phyloP scores from a whole-genome alignment of 2,329 filamentous ascomycete species.

The Fusarium sp. region DNA sequence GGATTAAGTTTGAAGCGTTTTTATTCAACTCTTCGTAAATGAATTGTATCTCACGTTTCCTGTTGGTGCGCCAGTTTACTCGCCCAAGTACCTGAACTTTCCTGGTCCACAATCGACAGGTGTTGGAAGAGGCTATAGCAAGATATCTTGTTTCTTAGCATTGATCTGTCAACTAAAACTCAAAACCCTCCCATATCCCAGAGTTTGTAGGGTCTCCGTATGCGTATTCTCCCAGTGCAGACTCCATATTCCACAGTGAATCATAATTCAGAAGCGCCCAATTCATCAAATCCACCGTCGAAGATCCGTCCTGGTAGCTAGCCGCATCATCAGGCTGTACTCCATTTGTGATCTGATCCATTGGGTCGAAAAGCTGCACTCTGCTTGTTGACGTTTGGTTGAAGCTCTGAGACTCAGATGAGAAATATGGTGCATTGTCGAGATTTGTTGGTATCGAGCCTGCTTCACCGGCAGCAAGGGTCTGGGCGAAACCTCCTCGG shows the following conservation, averaged over 20 bases:
- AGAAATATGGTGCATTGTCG: background rate
- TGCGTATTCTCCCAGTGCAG: conserved; percentile 27
- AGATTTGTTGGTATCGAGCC: background rate
- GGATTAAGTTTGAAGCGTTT: background rate
- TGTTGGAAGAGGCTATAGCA: too few relatives aligned
- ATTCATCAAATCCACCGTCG: conserved; percentile 8
- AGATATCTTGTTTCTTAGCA: too few relatives aligned
- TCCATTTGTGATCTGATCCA: background rate
- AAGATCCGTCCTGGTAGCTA: conserved; percentile 12
- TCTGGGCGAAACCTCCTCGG: accelerated
- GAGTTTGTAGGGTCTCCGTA: conserved; percentile 20
- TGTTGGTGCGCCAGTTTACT: too few relatives aligned
- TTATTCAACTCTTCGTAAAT: too few relatives aligned
- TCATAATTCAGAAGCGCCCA: conserved; percentile 31
- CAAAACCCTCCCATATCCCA: conserved; percentile 19
- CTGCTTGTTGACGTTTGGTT: background rate
- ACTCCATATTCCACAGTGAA: conserved; percentile 35
- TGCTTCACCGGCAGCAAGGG: background rate
- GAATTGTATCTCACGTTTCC: too few relatives aligned
- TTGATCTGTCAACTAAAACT: conserved; percentile 2
- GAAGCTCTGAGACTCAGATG: conserved; percentile 5
- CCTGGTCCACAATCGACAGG: too few relatives aligned
- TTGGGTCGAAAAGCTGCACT: accelerated
- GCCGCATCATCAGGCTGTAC: background rate
- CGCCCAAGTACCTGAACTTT: too few relatives aligned